Conservation (phyloP, 148 eudicot genomes). For the Chenopodium suecicum region DNA sequence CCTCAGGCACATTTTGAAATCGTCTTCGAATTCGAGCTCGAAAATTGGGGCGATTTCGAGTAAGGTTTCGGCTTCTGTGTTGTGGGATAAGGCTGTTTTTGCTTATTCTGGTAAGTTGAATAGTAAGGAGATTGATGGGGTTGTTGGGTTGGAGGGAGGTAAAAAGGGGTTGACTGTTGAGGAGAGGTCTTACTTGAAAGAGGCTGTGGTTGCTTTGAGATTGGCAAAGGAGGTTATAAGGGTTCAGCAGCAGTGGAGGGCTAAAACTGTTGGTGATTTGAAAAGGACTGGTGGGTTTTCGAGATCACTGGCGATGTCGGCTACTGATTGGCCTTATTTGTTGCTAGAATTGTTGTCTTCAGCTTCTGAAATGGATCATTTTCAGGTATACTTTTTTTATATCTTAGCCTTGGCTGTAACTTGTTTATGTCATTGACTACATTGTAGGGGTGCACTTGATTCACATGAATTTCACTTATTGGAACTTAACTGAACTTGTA, state of each 20-base stretch:
- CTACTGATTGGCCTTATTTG: slow-evolving; percentile 93
- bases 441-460: too few species aligned
- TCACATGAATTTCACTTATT: too few species aligned
- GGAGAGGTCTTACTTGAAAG: slow-evolving; percentile 64
- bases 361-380: slow-evolving; percentile 75
- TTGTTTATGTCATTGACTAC: background rate
- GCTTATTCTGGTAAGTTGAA: slow-evolving; percentile 44
- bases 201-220: slow-evolving; percentile 65
- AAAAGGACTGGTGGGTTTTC: slow-evolving; percentile 75
- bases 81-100: slow-evolving; percentile 81
- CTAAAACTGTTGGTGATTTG: slow-evolving; percentile 63
- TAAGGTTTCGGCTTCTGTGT: slow-evolving; percentile 42
- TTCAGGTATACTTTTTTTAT: slow-evolving; percentile 58
- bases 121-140: slow-evolving; percentile 47
- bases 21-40: slow-evolving; percentile 18
- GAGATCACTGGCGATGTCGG: slow-evolving; percentile 62
- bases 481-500: too few species aligned
- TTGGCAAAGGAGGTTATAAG: slow-evolving; percentile 82
- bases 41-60: slow-evolving; percentile 22
- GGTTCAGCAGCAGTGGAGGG: slow-evolving; percentile 76
- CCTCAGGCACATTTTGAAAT: slow-evolving; percentile 41
- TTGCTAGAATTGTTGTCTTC: slow-evolving; percentile 82
- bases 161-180: slow-evolving; percentile 48
- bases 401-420: background rate
- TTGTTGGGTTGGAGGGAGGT: slow-evolving; percentile 41